phyloP scores from a whole-genome alignment of 2,329 filamentous ascomycete genomes.

The Zasmidium angulare region DNA sequence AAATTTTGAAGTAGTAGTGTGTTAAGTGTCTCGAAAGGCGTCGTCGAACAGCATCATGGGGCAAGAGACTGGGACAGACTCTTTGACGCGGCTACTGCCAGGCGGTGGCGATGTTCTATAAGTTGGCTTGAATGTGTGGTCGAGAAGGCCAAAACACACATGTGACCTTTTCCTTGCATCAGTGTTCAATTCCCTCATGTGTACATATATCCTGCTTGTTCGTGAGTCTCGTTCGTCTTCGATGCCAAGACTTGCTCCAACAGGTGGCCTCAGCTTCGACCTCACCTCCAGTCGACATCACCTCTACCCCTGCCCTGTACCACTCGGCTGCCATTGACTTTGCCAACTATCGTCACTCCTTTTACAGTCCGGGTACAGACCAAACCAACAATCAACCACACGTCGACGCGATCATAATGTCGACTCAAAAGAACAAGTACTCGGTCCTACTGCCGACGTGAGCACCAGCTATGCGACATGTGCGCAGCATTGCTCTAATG shows the following conservation, averaged over 20 bases:
- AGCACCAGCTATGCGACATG: background rate
- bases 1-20: constrained; percentile 6
- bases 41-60: background rate
- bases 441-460: constrained; percentile 89
- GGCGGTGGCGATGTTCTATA: constrained; percentile 1
- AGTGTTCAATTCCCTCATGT: too few species aligned
- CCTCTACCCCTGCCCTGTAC: background rate
- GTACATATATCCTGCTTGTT: too few species aligned
- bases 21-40: background rate
- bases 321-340: background rate
- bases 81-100: background rate
- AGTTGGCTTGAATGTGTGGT: background rate
- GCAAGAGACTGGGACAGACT: background rate
- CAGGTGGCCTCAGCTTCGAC: background rate
- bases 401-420: constrained; percentile 26
- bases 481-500: background rate
- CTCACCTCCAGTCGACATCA: background rate
- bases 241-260: background rate
- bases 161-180: too few species aligned
- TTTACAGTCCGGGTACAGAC: background rate
- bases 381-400: background rate
- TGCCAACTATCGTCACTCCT: constrained; percentile 20
- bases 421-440: constrained; percentile 76
- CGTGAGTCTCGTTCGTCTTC: too few species aligned
- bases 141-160: background rate